phyloP scores from a whole-genome alignment of 768 basidiomycete genomes.

The Hydnum rufescens region DNA sequence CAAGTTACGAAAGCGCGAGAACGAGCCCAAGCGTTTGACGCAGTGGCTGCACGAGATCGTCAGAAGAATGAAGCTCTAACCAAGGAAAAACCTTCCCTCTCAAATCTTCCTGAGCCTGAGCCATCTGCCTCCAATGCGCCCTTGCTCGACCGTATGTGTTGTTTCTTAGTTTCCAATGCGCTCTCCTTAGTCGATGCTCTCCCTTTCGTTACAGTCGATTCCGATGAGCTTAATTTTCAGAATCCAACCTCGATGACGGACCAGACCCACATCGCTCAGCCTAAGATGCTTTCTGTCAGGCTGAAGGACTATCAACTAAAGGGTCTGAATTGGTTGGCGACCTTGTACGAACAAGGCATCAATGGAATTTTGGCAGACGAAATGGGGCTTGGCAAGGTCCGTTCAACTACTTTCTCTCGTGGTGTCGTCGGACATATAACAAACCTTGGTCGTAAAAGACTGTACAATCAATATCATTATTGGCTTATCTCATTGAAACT shows the following conservation, averaged over 20 bases:
- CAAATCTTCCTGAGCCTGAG: conserved; percentile 29
- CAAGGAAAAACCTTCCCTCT: conserved; percentile 20
- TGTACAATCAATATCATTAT: conserved; percentile 89
- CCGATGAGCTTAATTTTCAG: conserved; percentile 97
- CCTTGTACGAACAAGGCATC: conserved; percentile 96
- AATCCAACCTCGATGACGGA: conserved; percentile 85
- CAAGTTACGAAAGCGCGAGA: conserved; percentile 61
- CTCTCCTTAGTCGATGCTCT: neutral
- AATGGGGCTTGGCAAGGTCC: conserved; percentile 84
- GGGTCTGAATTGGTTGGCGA: conserved; percentile 93
- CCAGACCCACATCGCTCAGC: conserved; percentile 70
- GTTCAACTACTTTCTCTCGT: conserved; percentile 8
- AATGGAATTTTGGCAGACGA: conserved; percentile 98
- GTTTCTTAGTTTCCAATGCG: neutral
- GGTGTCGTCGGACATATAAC: neutral
- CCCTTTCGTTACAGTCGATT: conserved; percentile 43
- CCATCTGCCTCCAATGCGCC: conserved; percentile 18
- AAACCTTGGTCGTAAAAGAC: conserved; percentile 27
- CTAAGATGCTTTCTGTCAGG: conserved; percentile 88
- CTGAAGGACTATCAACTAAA: conserved; percentile 97
- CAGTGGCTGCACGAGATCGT: conserved; percentile 56
- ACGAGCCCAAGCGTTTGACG: conserved; percentile 72
- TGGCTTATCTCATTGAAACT: conserved; percentile 88
- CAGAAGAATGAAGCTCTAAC: conserved; percentile 40
- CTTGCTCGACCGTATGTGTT: conserved; percentile 50